phyloP scores from a whole-genome alignment of 441 rosid genomes.

The Capsella rubella region DNA sequence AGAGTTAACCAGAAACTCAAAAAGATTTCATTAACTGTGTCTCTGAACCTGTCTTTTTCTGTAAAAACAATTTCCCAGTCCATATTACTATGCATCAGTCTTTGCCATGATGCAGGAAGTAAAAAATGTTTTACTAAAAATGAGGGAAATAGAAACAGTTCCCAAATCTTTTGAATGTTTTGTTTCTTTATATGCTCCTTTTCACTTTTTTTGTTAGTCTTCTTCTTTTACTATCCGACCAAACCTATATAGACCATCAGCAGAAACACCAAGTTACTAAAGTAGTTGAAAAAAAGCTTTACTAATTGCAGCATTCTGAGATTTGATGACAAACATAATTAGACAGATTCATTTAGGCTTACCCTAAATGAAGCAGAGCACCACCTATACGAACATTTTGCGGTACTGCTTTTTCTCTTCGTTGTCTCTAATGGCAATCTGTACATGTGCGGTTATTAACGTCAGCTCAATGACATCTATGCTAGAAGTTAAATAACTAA shows the following conservation, averaged over 20 bases:
- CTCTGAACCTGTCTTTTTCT: conserved; percentile 1
- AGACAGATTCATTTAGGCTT: too few relatives aligned
- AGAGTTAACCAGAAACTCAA: conserved; percentile 27
- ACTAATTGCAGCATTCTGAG: neutral
- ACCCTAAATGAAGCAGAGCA: conserved; percentile 38
- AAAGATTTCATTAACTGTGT: conserved; percentile 21
- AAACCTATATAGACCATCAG: conserved; percentile 30
- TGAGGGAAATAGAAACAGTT: conserved; percentile 37
- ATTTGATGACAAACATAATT: neutral
- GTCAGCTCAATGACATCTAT: neutral
- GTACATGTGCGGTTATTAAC: conserved; percentile 31
- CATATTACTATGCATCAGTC: conserved; percentile 23
- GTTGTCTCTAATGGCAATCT: conserved; percentile 68
- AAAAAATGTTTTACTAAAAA: conserved; percentile 45
- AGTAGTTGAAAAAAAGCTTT: neutral
- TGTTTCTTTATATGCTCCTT: conserved; percentile 33
- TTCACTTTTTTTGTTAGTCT: conserved; percentile 42
- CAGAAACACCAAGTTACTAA: neutral
- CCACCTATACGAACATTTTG: conserved; percentile 71
- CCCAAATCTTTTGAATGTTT: conserved; percentile 20
- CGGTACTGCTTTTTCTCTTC: conserved; percentile 71
- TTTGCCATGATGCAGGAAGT: conserved; percentile 39
- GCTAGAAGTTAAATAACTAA: neutral
- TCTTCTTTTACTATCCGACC: conserved; percentile 44
- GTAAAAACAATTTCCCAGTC: conserved; percentile 15